Conservation (phyloP, 352 stramenopile species). For the Globisporangium megalacanthum region DNA sequence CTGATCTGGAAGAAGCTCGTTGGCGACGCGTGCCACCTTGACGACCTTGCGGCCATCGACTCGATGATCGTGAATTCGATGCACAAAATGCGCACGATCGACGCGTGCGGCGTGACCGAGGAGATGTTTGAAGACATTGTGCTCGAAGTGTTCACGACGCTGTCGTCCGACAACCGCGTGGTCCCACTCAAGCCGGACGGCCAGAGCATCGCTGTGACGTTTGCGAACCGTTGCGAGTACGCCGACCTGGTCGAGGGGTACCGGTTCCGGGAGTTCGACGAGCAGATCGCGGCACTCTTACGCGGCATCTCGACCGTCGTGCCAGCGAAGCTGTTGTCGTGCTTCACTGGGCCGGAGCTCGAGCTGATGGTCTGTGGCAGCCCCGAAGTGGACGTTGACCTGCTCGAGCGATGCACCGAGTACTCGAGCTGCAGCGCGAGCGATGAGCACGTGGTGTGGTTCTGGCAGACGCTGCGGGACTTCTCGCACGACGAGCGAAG, state of each 20-base stretch:
- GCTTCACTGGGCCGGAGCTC: conserved; percentile 78
- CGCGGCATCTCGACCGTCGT: conserved; percentile 74
- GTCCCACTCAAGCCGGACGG: conserved; percentile 69
- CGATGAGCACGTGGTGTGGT: conserved; percentile 82
- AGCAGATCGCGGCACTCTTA: conserved; percentile 36
- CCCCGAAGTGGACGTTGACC: conserved; percentile 73
- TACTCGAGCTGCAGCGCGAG: conserved; percentile 74
- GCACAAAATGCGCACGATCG: conserved; percentile 80
- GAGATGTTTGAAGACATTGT: conserved; percentile 90
- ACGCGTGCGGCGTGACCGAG: conserved; percentile 64
- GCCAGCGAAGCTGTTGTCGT: conserved; percentile 54
- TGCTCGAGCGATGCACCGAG: conserved; percentile 81
- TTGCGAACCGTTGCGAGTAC: conserved; percentile 70
- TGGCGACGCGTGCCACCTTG: conserved; percentile 51
- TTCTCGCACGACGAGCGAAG: conserved; percentile 84
- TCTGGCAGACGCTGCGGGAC: conserved; percentile 73
- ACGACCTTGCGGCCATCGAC: conserved; percentile 85
- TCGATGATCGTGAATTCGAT: conserved; percentile 87
- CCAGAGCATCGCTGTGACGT: conserved; percentile 66
- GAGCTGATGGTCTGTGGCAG: conserved; percentile 83
- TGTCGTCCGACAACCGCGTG: conserved; percentile 78
- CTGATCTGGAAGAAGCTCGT: conserved; percentile 90
- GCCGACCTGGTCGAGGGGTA: conserved; percentile 77
- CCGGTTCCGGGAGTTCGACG: conserved; percentile 75
- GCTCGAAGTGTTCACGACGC: conserved; percentile 88